phyloP scores from a whole-genome alignment of 148 eudicot genomes.

The Vaccinium macrocarpon region DNA sequence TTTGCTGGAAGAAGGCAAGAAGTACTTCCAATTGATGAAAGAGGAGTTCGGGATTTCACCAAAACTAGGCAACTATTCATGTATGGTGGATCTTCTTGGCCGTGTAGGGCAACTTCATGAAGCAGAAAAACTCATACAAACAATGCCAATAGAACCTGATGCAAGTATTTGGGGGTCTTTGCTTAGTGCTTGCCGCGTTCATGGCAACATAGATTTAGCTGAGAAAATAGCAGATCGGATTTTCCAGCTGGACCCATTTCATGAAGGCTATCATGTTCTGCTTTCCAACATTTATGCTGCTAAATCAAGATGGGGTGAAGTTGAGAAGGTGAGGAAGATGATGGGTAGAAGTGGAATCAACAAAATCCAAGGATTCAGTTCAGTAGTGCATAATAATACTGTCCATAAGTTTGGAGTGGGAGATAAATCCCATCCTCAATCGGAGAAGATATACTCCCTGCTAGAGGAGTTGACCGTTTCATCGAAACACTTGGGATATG shows the following conservation, averaged over 20 bases:
- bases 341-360: constrained; percentile 5
- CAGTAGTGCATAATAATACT: constrained; percentile 10
- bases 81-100: constrained; percentile 24
- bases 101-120: constrained; percentile 21
- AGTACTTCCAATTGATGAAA: constrained; percentile 14
- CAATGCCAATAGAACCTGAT: constrained; percentile 22
- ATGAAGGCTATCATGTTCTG: constrained; percentile 19
- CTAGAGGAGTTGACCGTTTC: constrained; percentile 10
- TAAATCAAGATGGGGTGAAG: constrained; percentile 19
- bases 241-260: constrained; percentile 15
- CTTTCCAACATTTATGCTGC: constrained; percentile 25
- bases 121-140: constrained; percentile 13
- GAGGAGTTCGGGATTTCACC: constrained; percentile 14
- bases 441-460: constrained; percentile 16
- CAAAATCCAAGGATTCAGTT: constrained; percentile 18
- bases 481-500: constrained; percentile 17
- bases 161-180: constrained; percentile 20
- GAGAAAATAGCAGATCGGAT: constrained; percentile 14
- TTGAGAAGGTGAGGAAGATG: constrained; percentile 18
- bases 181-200: constrained; percentile 16
- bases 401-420: constrained; percentile 19
- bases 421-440: constrained; percentile 19
- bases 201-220: constrained; percentile 16
- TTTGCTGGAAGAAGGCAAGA: constrained; percentile 18
- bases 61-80: constrained; percentile 14